Evolutionary conservation across 148 eudicot genomes (phyloP), one percentile per base, ranked within the genome.

Genomic region (Pharnaceum exiguum): DNA sequence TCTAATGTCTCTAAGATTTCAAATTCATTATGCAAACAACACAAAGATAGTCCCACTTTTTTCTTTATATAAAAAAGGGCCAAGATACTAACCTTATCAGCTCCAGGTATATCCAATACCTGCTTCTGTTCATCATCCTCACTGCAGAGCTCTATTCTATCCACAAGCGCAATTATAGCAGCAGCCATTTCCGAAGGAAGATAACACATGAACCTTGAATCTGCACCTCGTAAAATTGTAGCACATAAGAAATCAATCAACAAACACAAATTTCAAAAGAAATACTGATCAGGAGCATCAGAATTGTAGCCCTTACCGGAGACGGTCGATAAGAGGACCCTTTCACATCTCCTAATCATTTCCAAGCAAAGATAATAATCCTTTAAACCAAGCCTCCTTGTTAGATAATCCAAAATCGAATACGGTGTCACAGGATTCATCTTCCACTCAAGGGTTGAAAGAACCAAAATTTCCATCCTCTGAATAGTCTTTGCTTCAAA

Each of bases 381-480:
- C 57, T 75, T 68, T 13, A 80, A 63, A 10, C 82, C 80, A 23
- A 86, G 65, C 79, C 84, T 79, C 69, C 83, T 79, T 3, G 75
- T 67, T 8, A 79, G 68, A 40, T 60, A 79, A 70, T 85, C 88
- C 33, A 85, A 60, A 76, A 82, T 82, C 5, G 93, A 82, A 57
- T 75, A 60, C 32, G 93, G 85, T 4, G 93, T 85, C 24, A 85
- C 93, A 12, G 86, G 94, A 23, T 82, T 77, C 89, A 86, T 82
- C 75, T 65, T 82, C 89, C 89, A 86, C 36, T 75, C 19, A 40
- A 82, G 89, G 10, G 77, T 78, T 4, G 88, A 75, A 2, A 82
- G 74, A 35, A 82, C 73, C 80, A 86, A 65, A 42, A 85, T 63
- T 77, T 85, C 91, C 91, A 85, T 85, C 55, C 78, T 82, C 56